Evolutionary conservation across 148 eudicot species (phyloP).

Genomic region (Tetragonia tetragonoides): DNA sequence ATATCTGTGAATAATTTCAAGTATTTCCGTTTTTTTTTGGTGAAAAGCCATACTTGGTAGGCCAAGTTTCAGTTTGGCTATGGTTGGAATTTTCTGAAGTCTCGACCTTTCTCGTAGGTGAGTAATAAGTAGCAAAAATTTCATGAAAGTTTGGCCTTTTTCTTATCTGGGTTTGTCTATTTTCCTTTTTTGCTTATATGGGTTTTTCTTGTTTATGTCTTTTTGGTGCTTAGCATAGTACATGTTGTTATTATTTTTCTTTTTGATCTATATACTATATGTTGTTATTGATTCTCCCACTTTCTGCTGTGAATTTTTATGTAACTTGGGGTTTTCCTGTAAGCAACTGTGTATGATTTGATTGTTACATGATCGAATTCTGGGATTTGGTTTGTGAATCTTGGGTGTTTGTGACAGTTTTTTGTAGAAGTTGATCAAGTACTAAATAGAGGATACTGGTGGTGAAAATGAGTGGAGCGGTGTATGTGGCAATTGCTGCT

Average conservation of each 20-base stretch:
- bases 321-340: background rate
- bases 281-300: background rate
- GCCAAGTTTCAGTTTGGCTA: constrained; percentile 21
- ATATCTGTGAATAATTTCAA: too few species aligned
- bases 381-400: constrained; percentile 3
- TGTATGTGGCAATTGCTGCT: constrained; percentile 62
- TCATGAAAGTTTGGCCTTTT: constrained; percentile 7
- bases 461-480: constrained; percentile 60
- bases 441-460: background rate
- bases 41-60: constrained; percentile 7
- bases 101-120: constrained; percentile 18
- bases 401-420: constrained; percentile 22
- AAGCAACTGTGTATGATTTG: constrained; percentile 8
- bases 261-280: background rate
- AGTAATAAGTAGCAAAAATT: background rate
- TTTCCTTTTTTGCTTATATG: background rate
- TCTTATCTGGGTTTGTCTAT: constrained; percentile 23
- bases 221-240: background rate
- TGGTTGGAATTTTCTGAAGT: constrained; percentile 23
- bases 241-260: background rate
- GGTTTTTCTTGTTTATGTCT: background rate
- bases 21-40: background rate
- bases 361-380: background rate
- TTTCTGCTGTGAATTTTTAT: background rate
- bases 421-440: constrained; percentile 18